Conservation (phyloP, 2,329 filamentous ascomycete genomes). For the Cytospora chrysosperma region DNA sequence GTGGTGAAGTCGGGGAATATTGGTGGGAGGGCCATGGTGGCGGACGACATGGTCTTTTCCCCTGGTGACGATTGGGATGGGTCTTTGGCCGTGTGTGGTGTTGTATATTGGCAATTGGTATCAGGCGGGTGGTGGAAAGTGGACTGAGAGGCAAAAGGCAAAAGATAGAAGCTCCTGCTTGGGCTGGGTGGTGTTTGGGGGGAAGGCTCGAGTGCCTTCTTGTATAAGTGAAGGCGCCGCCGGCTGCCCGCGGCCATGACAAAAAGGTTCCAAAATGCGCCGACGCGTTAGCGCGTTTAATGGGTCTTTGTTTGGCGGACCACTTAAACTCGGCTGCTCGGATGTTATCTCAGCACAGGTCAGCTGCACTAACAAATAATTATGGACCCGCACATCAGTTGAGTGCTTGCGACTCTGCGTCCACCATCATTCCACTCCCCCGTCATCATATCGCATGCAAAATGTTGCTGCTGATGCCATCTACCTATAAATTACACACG, state of each 20-base stretch:
- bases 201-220: neutral
- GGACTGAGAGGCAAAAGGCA: no score
- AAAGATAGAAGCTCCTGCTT: neutral
- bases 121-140: no score
- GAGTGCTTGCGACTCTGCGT: no score
- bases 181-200: neutral
- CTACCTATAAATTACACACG: no score
- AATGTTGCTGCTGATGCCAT: neutral
- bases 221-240: neutral
- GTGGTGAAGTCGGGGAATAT: conserved; percentile 39
- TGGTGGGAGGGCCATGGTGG: conserved; percentile 40
- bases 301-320: neutral
- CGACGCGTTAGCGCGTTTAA: neutral
- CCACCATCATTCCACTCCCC: no score
- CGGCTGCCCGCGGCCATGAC: neutral
- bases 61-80: neutral
- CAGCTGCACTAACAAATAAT: neutral
- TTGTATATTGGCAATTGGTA: neutral
- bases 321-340: neutral
- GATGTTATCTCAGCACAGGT: neutral
- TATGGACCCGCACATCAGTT: no score
- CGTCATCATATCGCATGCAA: no score
- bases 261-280: neutral
- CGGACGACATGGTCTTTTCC: conserved; percentile 32
- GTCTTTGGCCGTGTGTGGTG: neutral